phyloP scores from a whole-genome alignment of 331 rosid genomes.

The Erythrophleum ivorense region DNA sequence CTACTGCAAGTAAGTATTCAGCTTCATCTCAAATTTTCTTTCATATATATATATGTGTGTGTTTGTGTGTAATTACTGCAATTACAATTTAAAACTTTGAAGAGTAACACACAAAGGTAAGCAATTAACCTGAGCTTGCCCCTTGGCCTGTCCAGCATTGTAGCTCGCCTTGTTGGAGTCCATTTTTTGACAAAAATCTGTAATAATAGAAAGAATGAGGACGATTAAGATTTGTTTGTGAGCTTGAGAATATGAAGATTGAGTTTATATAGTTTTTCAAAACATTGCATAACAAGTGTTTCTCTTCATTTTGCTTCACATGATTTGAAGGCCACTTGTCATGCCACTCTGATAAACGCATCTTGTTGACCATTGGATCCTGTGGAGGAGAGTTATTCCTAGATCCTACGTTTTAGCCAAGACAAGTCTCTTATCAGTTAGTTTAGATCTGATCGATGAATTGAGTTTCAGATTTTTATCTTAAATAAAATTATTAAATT shows the following conservation, averaged over 20 bases:
- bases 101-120: not conserved
- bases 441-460: too few relatives aligned
- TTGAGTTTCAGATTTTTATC: too few relatives aligned
- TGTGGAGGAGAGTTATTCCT: not conserved
- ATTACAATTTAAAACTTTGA: not conserved
- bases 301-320: too few relatives aligned
- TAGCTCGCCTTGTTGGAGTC: not conserved
- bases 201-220: not conserved
- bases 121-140: not conserved
- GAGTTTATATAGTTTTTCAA: not conserved
- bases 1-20: too few relatives aligned
- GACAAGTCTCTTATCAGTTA: too few relatives aligned
- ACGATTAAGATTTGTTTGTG: not conserved
- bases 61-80: too few relatives aligned
- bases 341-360: not conserved
- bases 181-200: not conserved
- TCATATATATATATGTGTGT: too few relatives aligned
- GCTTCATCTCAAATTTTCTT: too few relatives aligned
- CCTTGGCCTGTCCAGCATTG: slow-evolving; percentile 22
- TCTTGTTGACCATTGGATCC: not conserved
- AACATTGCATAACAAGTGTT: not conserved
- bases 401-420: not conserved
- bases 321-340: too few relatives aligned
- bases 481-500: too few relatives aligned
- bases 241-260: not conserved